Conservation (phyloP, 495 filamentous ascomycete species). For the Penicillium verhagenii region DNA sequence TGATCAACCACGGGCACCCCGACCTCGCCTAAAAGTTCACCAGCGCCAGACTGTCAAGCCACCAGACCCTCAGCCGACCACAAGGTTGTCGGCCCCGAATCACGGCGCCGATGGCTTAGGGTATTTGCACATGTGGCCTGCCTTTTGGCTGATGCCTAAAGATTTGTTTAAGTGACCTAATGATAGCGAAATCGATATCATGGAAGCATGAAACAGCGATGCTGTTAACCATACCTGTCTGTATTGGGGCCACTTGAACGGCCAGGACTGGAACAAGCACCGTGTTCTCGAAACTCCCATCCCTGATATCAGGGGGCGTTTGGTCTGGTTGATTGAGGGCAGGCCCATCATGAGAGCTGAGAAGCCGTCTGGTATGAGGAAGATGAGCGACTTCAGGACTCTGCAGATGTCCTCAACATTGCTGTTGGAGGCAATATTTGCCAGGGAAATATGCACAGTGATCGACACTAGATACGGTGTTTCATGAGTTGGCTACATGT, state of each 20-base stretch:
- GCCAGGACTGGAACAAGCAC: conserved; percentile 32
- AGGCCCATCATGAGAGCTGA: conserved; percentile 27
- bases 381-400: conserved; percentile 30
- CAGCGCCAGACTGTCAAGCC: conserved; percentile 27
- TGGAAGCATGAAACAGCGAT: conserved; percentile 31
- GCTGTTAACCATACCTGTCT: conserved; percentile 30
- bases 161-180: conserved; percentile 32
- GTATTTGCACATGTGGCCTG: conserved; percentile 34
- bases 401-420: conserved; percentile 32
- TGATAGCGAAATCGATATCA: conserved; percentile 31
- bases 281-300: conserved; percentile 29
- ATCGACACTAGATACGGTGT: conserved; percentile 28
- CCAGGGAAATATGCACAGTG: conserved; percentile 27
- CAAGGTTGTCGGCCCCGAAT: conserved; percentile 29
- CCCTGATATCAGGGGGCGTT: conserved; percentile 23
- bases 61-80: conserved; percentile 24
- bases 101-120: conserved; percentile 23
- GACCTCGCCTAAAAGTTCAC: conserved; percentile 26
- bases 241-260: conserved; percentile 30
- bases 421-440: conserved; percentile 32
- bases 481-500: conserved; percentile 29
- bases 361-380: conserved; percentile 29
- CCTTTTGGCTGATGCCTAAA: conserved; percentile 35
- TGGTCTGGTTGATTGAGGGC: conserved; percentile 31
- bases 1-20: conserved; percentile 28